phyloP scores from a whole-genome alignment of 768 basidiomycete species.

The Trametes villosa region DNA sequence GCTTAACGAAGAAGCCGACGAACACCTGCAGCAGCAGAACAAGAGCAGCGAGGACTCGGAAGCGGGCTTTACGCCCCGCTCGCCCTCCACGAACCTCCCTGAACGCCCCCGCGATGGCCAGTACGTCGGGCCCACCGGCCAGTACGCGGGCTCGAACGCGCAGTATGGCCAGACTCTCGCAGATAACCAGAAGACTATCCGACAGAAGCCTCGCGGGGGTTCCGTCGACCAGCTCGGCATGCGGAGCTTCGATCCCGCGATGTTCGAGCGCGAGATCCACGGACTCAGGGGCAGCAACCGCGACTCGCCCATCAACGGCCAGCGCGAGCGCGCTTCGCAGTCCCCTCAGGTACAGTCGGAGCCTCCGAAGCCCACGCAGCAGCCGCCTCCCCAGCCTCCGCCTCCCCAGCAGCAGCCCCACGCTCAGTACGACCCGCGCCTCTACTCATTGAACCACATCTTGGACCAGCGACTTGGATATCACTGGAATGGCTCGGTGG shows the following conservation, averaged over 20 bases:
- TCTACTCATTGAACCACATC: constrained; percentile 9
- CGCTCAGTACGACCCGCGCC: constrained; percentile 22
- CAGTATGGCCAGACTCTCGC: constrained; percentile 32
- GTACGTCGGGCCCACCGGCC: constrained; percentile 28
- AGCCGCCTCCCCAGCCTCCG: constrained; percentile 1
- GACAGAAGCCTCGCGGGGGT: constrained; percentile 58
- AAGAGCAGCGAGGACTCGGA: constrained; percentile 34
- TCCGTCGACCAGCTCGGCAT: constrained; percentile 66
- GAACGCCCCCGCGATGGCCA: constrained; percentile 43
- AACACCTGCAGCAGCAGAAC: constrained; percentile 29
- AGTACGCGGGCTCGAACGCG: constrained; percentile 28
- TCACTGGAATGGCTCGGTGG: constrained; percentile 35
- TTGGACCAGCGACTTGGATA: constrained; percentile 24
- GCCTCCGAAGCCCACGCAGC: constrained; percentile 6
- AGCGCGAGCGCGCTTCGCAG: constrained; percentile 25
- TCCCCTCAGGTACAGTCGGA: constrained; percentile 9
- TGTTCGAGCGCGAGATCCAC: constrained; percentile 48
- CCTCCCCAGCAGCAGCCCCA: constrained; percentile 8
- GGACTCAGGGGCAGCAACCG: constrained; percentile 17
- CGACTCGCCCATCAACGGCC: constrained; percentile 25
- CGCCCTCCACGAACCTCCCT: constrained; percentile 64
- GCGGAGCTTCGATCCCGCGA: constrained; percentile 58
- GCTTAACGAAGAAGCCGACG: constrained; percentile 55
- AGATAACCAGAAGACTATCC: constrained; percentile 40
- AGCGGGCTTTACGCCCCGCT: constrained; percentile 63